phyloP scores from a whole-genome alignment of 148 eudicot species.

The Tetragonia tetragonoides region DNA sequence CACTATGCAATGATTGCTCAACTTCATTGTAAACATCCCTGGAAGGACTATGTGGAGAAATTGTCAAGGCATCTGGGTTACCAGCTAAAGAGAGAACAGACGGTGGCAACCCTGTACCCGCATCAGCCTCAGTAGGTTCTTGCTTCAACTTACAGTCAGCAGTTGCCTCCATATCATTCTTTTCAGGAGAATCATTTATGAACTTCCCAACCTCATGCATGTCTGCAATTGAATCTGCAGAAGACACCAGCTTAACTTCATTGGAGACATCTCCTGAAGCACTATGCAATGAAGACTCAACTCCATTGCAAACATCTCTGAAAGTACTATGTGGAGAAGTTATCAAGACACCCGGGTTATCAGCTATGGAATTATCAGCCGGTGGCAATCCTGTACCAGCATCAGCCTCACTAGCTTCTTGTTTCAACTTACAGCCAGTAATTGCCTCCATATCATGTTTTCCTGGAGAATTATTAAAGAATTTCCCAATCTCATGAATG shows the following conservation, averaged over 20 bases:
- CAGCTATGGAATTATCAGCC: constrained; percentile 7
- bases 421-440: constrained; percentile 6
- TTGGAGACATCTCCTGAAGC: constrained; percentile 6
- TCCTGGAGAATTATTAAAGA: too few species aligned
- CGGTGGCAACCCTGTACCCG: background rate
- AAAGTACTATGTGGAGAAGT: background rate
- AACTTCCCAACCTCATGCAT: constrained; percentile 4
- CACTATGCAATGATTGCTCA: too few species aligned
- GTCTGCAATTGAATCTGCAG: constrained; percentile 8
- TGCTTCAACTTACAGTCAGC: constrained; percentile 9
- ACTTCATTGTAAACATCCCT: constrained; percentile 20
- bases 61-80: constrained; percentile 2
- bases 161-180: constrained; percentile 14
- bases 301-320: background rate
- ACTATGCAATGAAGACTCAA: background rate
- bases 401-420: constrained; percentile 4
- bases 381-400: constrained; percentile 9
- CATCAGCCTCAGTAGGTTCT: constrained; percentile 1
- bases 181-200: too few species aligned
- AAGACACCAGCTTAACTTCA: background rate
- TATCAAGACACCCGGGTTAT: constrained; percentile 1
- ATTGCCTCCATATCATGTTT: constrained; percentile 12
- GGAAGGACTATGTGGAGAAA: constrained; percentile 16
- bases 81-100: constrained; percentile 3
- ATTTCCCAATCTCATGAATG: constrained; percentile 5